phyloP scores from a whole-genome alignment of 495 filamentous ascomycete genomes.

The Neohortaea acidophila region DNA sequence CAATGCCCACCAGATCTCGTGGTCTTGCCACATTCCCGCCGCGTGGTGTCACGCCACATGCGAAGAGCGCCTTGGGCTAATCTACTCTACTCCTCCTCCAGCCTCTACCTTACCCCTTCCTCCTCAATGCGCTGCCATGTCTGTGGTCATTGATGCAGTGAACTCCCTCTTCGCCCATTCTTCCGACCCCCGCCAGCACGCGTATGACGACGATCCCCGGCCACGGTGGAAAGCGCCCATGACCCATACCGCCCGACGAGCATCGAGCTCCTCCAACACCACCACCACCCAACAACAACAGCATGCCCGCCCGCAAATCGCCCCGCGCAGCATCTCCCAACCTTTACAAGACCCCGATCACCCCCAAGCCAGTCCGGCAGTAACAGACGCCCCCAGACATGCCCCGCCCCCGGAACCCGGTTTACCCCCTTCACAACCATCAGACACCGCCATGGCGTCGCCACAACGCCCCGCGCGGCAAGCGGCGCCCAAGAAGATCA shows the following conservation, averaged over 20 bases:
- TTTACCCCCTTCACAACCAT: neutral
- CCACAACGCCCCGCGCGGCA: slow-evolving; percentile 1
- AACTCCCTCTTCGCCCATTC: slow-evolving; percentile 29
- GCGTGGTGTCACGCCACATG: too few species aligned
- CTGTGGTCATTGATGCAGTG: slow-evolving; percentile 33
- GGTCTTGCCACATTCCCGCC: too few species aligned
- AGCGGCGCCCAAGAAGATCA: slow-evolving; percentile 48
- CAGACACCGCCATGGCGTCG: too few species aligned
- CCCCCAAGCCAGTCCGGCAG: slow-evolving; percentile 2
- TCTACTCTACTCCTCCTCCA: too few species aligned
- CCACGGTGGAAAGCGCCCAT: slow-evolving; percentile 13
- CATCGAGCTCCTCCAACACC: slow-evolving; percentile 14
- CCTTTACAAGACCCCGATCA: neutral
- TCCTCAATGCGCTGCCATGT: slow-evolving; percentile 29
- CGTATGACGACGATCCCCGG: slow-evolving; percentile 12
- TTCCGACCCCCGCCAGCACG: slow-evolving; percentile 10
- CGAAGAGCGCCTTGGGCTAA: too few species aligned
- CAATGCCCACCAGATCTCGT: too few species aligned
- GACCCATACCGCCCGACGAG: slow-evolving; percentile 13
- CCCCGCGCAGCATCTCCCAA: slow-evolving; percentile 1
- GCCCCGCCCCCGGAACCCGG: slow-evolving; percentile 1
- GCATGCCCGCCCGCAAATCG: neutral
- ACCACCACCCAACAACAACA: slow-evolving; percentile 9
- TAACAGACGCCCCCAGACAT: slow-evolving; percentile 3
- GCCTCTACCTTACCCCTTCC: neutral